phyloP scores from a whole-genome alignment of 306 rosid genomes.

The Luffa acutangula region DNA sequence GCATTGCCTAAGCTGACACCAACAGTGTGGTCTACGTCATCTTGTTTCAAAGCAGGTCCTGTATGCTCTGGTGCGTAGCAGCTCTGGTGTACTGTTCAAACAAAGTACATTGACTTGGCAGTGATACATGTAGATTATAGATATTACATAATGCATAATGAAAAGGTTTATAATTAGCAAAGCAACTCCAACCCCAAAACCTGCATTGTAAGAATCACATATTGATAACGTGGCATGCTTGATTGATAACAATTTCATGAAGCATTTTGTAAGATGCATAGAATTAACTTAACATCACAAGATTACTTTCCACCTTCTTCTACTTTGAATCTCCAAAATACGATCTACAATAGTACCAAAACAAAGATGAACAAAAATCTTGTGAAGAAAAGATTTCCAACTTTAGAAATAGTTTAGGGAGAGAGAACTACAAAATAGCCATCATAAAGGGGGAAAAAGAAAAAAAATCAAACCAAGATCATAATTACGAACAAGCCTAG shows the following conservation, averaged over 20 bases:
- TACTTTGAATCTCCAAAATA: neutral
- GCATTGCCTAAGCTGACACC: constrained; percentile 44
- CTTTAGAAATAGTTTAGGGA: neutral
- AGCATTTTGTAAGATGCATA: neutral
- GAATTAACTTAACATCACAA: neutral
- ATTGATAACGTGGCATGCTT: neutral
- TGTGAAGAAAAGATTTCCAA: neutral
- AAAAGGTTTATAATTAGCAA: neutral
- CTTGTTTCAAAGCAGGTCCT: constrained; percentile 48
- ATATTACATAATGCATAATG: neutral
- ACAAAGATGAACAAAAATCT: neutral
- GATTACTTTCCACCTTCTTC: neutral
- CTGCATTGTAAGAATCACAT: neutral
- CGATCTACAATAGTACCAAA: neutral
- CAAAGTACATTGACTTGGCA: neutral
- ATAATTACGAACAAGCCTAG: no score
- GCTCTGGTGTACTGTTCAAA: constrained; percentile 53
- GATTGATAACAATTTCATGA: neutral
- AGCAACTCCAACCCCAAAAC: neutral
- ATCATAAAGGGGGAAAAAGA: neutral
- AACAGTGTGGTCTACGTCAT: constrained; percentile 49
- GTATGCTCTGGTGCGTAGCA: constrained; percentile 48
- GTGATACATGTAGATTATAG: neutral
- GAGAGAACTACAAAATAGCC: neutral
- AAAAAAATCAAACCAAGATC: neutral